Conservation (phyloP, 352 stramenopile species). For the Pythium brassicae region DNA sequence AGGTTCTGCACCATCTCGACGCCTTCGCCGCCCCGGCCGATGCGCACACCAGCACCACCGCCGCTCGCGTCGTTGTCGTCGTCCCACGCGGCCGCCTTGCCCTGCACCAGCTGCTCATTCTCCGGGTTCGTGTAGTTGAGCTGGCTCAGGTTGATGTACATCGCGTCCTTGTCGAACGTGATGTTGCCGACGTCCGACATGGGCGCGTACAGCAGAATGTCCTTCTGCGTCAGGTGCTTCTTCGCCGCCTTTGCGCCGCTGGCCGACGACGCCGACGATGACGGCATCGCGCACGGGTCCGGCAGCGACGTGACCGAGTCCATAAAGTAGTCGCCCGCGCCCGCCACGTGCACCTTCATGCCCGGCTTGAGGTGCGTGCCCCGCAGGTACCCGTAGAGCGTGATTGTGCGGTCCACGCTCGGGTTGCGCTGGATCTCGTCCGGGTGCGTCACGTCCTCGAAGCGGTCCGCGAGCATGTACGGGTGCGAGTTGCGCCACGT, state of each 20-base stretch:
- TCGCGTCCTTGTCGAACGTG: constrained; percentile 98
- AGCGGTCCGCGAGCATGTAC: constrained; percentile 97
- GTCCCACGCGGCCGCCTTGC: constrained; percentile 46
- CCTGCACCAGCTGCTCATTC: constrained; percentile 56
- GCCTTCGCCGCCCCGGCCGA: constrained; percentile 64
- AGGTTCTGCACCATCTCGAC: constrained; percentile 95
- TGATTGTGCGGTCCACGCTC: constrained; percentile 90
- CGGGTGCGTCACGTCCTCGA: constrained; percentile 97
- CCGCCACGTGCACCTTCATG: constrained; percentile 97
- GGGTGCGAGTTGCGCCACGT: constrained; percentile 99
- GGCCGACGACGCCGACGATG: constrained; percentile 15
- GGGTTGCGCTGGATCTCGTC: constrained; percentile 92
- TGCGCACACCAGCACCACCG: constrained; percentile 31
- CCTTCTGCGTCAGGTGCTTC: constrained; percentile 92
- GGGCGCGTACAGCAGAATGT: constrained; percentile 86
- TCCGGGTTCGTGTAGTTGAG: constrained; percentile 95
- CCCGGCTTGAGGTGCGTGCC: constrained; percentile 97
- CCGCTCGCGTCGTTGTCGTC: constrained; percentile 38
- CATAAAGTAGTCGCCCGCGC: constrained; percentile 98
- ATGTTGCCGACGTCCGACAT: constrained; percentile 97
- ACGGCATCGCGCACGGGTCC: constrained; percentile 96
- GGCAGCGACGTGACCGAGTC: constrained; percentile 90
- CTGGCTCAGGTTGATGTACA: constrained; percentile 98
- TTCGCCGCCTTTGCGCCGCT: constrained; percentile 58
- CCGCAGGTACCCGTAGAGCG: constrained; percentile 98